These are phyloP conservation scores for Lasiodiplodia citricola DNA, from an alignment of 2,329 filamentous ascomycete species.

Conservation along the genomic window DNA sequence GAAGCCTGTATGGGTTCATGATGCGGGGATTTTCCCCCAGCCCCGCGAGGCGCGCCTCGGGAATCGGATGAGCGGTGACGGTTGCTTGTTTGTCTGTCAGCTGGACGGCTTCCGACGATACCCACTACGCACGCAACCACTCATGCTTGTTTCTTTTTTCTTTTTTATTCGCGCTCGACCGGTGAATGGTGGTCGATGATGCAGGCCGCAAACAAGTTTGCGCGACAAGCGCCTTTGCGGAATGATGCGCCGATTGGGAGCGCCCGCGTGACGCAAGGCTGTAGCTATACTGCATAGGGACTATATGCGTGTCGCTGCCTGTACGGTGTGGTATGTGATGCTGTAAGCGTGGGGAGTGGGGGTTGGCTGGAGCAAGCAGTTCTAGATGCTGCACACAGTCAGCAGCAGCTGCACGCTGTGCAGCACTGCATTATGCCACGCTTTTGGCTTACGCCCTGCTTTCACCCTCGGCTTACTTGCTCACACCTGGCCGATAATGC, in stretches of 20 bases:
- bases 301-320: slow-evolving; percentile 7
- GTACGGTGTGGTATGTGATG: neutral
- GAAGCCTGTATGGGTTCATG: neutral
- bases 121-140: neutral
- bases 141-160: neutral
- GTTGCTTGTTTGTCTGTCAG: slow-evolving; percentile 6
- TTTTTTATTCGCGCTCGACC: neutral
- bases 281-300: neutral
- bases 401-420: slow-evolving; percentile 1
- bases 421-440: slow-evolving; percentile 6
- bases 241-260: neutral
- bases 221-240: slow-evolving; percentile 7
- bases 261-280: slow-evolving; percentile 13
- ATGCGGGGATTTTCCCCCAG: slow-evolving; percentile 4
- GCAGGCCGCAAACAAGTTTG: slow-evolving; percentile 4
- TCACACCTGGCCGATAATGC: neutral
- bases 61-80: slow-evolving; percentile 15
- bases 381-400: slow-evolving; percentile 18
- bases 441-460: slow-evolving; percentile 9
- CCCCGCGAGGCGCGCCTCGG: slow-evolving; percentile 15
- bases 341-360: slow-evolving; percentile 14
- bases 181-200: slow-evolving; percentile 11
- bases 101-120: neutral
- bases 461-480: slow-evolving; percentile 12
- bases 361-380: neutral